phyloP scores from a whole-genome alignment of 179 eudicot genomes.

The Silene coronaria region DNA sequence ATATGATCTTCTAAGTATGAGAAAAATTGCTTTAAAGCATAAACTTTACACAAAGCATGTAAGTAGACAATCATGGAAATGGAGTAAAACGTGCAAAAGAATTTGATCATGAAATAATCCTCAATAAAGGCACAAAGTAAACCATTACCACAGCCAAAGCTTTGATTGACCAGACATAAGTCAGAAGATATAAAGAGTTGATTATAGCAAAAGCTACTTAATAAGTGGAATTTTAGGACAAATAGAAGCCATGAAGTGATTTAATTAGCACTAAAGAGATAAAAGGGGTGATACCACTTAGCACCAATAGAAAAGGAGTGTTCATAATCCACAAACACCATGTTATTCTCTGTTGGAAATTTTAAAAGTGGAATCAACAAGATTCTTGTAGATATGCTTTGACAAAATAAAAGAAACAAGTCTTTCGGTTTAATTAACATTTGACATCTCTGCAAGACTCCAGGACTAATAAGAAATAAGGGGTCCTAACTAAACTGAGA shows the following conservation, averaged over 20 bases:
- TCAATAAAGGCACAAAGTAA: constrained; percentile 19
- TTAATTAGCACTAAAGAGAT: constrained; percentile 11
- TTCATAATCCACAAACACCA: constrained; percentile 23
- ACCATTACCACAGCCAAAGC: constrained; percentile 5
- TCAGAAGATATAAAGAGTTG: constrained; percentile 25
- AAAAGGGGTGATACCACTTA: constrained; percentile 3
- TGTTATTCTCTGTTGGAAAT: constrained; percentile 22
- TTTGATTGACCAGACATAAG: constrained; percentile 18
- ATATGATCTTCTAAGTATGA: neutral
- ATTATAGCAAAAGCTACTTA: constrained; percentile 20
- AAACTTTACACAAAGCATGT: neutral
- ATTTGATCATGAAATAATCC: constrained; percentile 13
- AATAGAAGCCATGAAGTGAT: constrained; percentile 8
- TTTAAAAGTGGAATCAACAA: constrained; percentile 11
- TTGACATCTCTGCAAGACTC: neutral
- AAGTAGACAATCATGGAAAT: constrained; percentile 13
- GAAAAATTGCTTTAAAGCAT: neutral
- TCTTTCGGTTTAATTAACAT: neutral
- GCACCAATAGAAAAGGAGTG: constrained; percentile 18
- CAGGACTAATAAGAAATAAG: neutral
- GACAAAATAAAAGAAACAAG: constrained; percentile 7
- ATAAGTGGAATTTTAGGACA: constrained; percentile 20
- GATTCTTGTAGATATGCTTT: constrained; percentile 22
- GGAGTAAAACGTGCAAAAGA: constrained; percentile 8
- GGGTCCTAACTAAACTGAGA: constrained; percentile 6